Conservation (phyloP, 2,329 filamentous ascomycete genomes). For the Podosphaera xanthii region DNA sequence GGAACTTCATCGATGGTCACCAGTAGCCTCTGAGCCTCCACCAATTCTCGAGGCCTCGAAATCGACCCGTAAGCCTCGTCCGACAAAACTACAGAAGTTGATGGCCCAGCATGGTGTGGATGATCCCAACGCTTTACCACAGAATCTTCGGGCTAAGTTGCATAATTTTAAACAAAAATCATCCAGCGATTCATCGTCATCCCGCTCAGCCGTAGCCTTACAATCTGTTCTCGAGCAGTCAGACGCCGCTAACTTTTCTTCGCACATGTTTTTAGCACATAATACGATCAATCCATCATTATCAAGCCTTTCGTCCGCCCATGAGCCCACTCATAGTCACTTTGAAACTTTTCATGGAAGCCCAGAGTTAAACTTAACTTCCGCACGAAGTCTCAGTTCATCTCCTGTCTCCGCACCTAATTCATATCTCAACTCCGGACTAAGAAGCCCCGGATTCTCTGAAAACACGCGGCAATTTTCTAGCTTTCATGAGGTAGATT, state of each 20-base stretch:
- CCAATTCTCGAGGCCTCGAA: constrained; percentile 70
- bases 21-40: constrained; percentile 66
- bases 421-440: constrained; percentile 12
- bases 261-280: constrained; percentile 9
- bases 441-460: constrained; percentile 9
- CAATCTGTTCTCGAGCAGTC: constrained; percentile 15
- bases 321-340: constrained; percentile 13
- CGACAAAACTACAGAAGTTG: constrained; percentile 91
- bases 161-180: constrained; percentile 16
- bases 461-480: constrained; percentile 7
- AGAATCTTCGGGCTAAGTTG: constrained; percentile 25
- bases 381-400: constrained; percentile 7
- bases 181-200: constrained; percentile 13
- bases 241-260: constrained; percentile 13
- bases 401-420: constrained; percentile 15
- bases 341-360: constrained; percentile 8
- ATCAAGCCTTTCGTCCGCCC: constrained; percentile 10
- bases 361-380: constrained; percentile 11
- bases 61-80: constrained; percentile 83
- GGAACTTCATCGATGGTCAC: constrained; percentile 84
- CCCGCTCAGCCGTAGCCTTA: constrained; percentile 8
- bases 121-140: constrained; percentile 73
- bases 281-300: constrained; percentile 11
- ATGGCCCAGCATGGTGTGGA: constrained; percentile 74
- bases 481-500: constrained; percentile 12